Base-by-base conservation (phyloP, 2,329 filamentous ascomycete genomes). In the Ilyonectria sp. region DNA sequence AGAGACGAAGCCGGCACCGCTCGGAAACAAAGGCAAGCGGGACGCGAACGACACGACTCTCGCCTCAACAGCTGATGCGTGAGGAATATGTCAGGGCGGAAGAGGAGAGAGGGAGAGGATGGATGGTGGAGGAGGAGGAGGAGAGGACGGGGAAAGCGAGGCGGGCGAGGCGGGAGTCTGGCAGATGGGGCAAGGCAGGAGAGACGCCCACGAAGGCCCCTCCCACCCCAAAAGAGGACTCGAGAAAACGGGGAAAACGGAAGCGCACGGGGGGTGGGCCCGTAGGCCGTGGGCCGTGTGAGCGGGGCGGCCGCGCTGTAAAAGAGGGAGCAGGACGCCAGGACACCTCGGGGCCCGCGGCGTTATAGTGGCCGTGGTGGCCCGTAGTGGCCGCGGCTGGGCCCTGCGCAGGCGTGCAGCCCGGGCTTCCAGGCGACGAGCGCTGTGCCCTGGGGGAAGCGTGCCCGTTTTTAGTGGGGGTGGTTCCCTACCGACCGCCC, bases 181-280 rank as follows among this genome's bases (percentile, higher is more conserved):
- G 54, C 46, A 53, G 52, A 52, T 53, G 61, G 47, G 61, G 47
- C 31, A 50, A 13, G 46, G 19, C 53, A 46, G 50, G 40, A 55
- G 50, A n/a, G 47, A 37, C 21, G 35, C 31, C 17, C 46, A 57
- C 37, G 54, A 61, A 33, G 50, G 33, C 35, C 40, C 57, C 44
- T 43, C 29, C 37, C 21, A 43, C 15, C 47, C 58, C 50, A 52
- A 60, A 60, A 53, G 47, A 46, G 10, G 35, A 40, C 43, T 33
- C 58, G 21, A 29, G 54, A 54, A 58, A 52, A 63, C 65, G 65
- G 65, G 65, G 60, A 37, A 63, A 52, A 63, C 59, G 54, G 60
- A 60, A 64, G 65, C 54, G 33, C 61, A 67, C 65, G 65, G 65
- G 59, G 60, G 60, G 65, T 67, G 65, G 65, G 54, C 60, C 60